These are phyloP conservation scores for Moesziomyces globuligerus DNA, from an alignment of 1,284 basidiomycete species.

Conservation along the genomic window DNA sequence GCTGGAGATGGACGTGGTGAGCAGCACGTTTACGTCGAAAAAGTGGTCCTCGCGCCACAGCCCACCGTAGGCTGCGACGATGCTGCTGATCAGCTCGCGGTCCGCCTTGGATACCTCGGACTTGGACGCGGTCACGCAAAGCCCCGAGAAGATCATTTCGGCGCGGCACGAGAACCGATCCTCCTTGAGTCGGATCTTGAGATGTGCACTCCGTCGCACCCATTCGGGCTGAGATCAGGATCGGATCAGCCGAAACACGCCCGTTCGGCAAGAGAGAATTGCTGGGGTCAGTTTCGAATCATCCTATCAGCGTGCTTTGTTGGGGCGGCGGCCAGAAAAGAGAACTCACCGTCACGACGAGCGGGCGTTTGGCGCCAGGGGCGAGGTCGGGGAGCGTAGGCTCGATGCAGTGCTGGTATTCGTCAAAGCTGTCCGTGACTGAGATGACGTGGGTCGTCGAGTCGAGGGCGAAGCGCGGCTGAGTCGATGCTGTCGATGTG, in stretches of 20 bases:
- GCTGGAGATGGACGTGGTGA: constrained; percentile 69
- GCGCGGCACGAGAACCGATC: constrained; percentile 80
- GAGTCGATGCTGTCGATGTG: neutral
- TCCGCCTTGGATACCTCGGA: constrained; percentile 73
- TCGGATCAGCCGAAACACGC: constrained; percentile 14
- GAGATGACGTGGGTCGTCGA: constrained; percentile 70
- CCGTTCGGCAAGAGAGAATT: neutral
- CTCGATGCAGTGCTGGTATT: constrained; percentile 59
- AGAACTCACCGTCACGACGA: constrained; percentile 44
- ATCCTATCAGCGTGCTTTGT: too few relatives aligned
- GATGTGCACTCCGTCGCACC: constrained; percentile 47
- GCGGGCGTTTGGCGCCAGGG: constrained; percentile 6
- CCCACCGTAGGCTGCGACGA: constrained; percentile 81
- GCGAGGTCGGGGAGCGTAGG: constrained; percentile 23
- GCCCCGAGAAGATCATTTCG: constrained; percentile 80
- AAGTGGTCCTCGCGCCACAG: constrained; percentile 80
- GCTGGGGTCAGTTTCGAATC: constrained; percentile 20
- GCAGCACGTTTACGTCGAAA: constrained; percentile 84
- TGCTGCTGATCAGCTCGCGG: constrained; percentile 77
- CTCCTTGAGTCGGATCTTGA: constrained; percentile 48
- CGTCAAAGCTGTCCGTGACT: constrained; percentile 73
- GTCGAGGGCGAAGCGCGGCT: constrained; percentile 37
- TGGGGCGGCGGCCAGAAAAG: too few relatives aligned
- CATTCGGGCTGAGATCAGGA: constrained; percentile 43
- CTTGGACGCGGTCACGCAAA: constrained; percentile 73